Conservation (phyloP, 73 alveolate species). For the Paramecium tetraurelia region DNA sequence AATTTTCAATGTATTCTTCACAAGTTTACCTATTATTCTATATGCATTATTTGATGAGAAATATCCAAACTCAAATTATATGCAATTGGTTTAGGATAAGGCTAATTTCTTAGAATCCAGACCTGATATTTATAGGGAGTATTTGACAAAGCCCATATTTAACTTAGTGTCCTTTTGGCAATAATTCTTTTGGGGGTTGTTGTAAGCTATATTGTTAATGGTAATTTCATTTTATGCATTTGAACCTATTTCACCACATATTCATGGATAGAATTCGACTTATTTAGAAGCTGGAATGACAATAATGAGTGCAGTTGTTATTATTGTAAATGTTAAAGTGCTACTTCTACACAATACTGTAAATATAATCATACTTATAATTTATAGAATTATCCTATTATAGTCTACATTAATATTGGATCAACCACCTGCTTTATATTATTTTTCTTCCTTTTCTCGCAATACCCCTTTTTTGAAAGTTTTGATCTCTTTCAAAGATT, state of each 20-base stretch:
- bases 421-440: background rate
- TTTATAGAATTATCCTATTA: constrained; percentile 8
- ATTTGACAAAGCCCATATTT: background rate
- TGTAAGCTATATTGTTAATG: background rate
- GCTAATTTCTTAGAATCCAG: background rate
- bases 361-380: background rate
- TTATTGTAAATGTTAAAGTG: constrained; percentile 9
- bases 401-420: background rate
- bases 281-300: constrained; percentile 47
- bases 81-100: background rate
- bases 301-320: constrained; percentile 3
- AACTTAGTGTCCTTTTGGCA: constrained; percentile 7
- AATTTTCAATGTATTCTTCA: constrained; percentile 78
- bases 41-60: constrained; percentile 81
- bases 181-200: constrained; percentile 6
- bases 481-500: background rate
- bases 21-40: constrained; percentile 82
- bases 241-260: constrained; percentile 17
- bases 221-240: background rate
- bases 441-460: background rate
- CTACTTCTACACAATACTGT: constrained; percentile 19
- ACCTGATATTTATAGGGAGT: constrained; percentile 2
- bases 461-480: constrained; percentile 37
- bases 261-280: background rate
- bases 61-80: constrained; percentile 40